Percentiles rank a stretch among this genome's conserved stretches.
phyloP scores from a whole-genome alignment of 441 rosid species.

The Croton setiger region DNA sequence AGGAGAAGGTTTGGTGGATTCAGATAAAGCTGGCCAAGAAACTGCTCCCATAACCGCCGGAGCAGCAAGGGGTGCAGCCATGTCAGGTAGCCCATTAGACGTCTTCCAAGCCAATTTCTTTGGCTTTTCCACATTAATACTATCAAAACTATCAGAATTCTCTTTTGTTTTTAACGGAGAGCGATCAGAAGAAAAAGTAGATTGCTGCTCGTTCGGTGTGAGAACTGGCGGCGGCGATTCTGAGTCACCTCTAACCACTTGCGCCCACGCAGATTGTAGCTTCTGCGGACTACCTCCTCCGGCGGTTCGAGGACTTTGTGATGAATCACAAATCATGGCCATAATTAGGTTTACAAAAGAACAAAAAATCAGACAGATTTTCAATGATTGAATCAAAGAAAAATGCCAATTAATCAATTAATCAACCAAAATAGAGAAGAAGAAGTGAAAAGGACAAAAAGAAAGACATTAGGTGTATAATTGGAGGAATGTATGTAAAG shows the following conservation, averaged over 20 bases:
- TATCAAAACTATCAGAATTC: slow-evolving; percentile 13
- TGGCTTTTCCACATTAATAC: slow-evolving; percentile 25
- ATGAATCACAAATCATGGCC: slow-evolving; percentile 48
- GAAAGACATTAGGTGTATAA: too few relatives aligned
- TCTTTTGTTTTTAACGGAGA: slow-evolving; percentile 15
- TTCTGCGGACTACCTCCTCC: background rate
- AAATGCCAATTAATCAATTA: background rate
- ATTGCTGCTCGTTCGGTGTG: slow-evolving; percentile 26
- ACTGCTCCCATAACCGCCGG: slow-evolving; percentile 58
- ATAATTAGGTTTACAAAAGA: slow-evolving; percentile 29
- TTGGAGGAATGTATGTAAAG: background rate
- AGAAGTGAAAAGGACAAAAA: background rate
- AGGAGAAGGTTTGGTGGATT: slow-evolving; percentile 52
- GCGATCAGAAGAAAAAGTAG: slow-evolving; percentile 26
- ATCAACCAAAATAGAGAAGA: background rate
- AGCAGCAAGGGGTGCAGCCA: slow-evolving; percentile 24
- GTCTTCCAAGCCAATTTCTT: slow-evolving; percentile 62
- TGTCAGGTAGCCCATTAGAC: slow-evolving; percentile 41
- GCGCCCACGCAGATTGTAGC: background rate
- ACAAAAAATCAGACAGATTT: slow-evolving; percentile 8
- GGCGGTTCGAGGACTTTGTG: slow-evolving; percentile 27
- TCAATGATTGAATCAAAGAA: slow-evolving; percentile 3
- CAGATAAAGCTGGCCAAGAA: slow-evolving; percentile 82
- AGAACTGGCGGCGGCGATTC: slow-evolving; percentile 12
- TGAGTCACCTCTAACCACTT: background rate